Percentiles rank a stretch among this genome's conserved stretches.
phyloP scores from a whole-genome alignment of 306 rosid genomes.

The cucumber (Cucumis sativus) region Cucumber_9930_V3 NC_026660.2:28404501-28405000 shows the following conservation, averaged over 20 bases:
- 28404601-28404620: neutral
- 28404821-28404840: conserved; percentile 64
- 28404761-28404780: conserved; percentile 48
- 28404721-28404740: conserved; percentile 65
- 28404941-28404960: conserved; percentile 67
- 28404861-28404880: conserved; percentile 76
- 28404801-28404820: conserved; percentile 79
- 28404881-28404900: conserved; percentile 54
- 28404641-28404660: conserved; percentile 66
- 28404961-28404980: conserved; percentile 48
- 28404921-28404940: conserved; percentile 35
- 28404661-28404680: conserved; percentile 17
- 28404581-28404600: neutral
- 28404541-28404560: conserved; percentile 17
- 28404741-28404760: conserved; percentile 51
- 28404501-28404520: conserved; percentile 65
- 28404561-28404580: conserved; percentile 6
- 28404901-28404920: conserved; percentile 56
- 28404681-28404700: conserved; percentile 19
- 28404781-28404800: conserved; percentile 78
- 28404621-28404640: conserved; percentile 22
- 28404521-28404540: conserved; percentile 55
- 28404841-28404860: conserved; percentile 77
- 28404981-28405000: conserved; percentile 29
- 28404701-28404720: conserved; percentile 59